phyloP scores from a whole-genome alignment of 768 basidiomycete genomes.

The Kondoa malvinella region DNA sequence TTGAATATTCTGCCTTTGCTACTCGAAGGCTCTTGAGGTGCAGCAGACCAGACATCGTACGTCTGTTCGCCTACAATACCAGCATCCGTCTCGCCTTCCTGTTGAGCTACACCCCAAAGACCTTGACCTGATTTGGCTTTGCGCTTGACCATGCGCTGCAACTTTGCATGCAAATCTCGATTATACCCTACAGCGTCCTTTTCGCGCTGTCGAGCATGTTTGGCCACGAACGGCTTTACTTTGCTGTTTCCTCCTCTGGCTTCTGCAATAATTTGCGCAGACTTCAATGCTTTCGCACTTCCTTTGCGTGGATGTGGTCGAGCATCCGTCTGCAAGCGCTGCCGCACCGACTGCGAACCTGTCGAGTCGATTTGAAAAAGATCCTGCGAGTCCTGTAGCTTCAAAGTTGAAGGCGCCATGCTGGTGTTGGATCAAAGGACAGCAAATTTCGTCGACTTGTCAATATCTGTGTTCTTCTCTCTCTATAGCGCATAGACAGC shows the following conservation, averaged over 20 bases:
- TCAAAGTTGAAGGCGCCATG: not conserved
- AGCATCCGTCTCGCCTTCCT: slow-evolving; percentile 7
- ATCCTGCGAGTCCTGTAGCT: not conserved
- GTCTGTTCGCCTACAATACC: slow-evolving; percentile 10
- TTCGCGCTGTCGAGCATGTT: slow-evolving; percentile 5
- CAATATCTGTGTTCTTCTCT: no score
- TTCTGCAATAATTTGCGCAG: slow-evolving; percentile 19
- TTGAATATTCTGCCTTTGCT: not conserved
- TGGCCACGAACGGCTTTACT: slow-evolving; percentile 8
- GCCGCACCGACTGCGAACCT: not conserved
- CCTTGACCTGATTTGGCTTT: slow-evolving; percentile 12
- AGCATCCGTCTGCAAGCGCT: not conserved
- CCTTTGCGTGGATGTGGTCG: not conserved
- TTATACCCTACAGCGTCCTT: slow-evolving; percentile 17
- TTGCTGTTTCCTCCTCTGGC: slow-evolving; percentile 18
- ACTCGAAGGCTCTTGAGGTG: not conserved
- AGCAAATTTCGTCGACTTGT: no score
- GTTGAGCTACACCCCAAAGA: slow-evolving; percentile 16
- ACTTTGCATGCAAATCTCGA: slow-evolving; percentile 16
- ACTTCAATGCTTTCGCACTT: slow-evolving; percentile 5
- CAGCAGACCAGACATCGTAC: slow-evolving; percentile 22
- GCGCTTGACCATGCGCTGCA: slow-evolving; percentile 11
- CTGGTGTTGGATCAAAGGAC: not conserved
- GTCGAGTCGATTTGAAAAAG: not conserved
- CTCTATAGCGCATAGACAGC: no score